Evolutionary conservation across 78 protist genomes (phyloP).

Genomic region (Creolimax fragrantissima): DNA sequence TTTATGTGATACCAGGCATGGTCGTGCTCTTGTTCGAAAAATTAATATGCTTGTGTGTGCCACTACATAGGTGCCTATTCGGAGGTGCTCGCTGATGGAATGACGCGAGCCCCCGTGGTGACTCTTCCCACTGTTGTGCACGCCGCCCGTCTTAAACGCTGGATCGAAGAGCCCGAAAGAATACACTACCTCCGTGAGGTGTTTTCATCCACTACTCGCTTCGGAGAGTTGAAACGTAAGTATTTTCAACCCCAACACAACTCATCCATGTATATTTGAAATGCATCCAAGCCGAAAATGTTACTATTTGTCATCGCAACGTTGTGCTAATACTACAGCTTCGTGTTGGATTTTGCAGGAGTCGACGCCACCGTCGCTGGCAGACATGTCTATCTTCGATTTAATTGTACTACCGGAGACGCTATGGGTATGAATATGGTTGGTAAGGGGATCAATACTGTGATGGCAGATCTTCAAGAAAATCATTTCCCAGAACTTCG

Average conservation of each 20-base stretch:
- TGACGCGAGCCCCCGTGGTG: constrained; percentile 83
- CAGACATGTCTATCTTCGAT: constrained; percentile 47
- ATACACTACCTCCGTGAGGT: background rate
- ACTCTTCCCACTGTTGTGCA: background rate
- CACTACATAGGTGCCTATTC: background rate
- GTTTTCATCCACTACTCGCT: constrained; percentile 51
- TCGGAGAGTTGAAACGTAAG: constrained; percentile 32
- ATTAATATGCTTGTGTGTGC: too few species aligned
- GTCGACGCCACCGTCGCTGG: constrained; percentile 36
- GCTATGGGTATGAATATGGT: constrained; percentile 94
- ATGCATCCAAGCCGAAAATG: too few species aligned
- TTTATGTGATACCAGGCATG: too few species aligned
- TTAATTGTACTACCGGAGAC: constrained; percentile 61
- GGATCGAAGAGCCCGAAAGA: constrained; percentile 28
- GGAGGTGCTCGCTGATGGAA: constrained; percentile 39
- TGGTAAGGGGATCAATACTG: constrained; percentile 46
- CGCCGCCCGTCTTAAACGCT: constrained; percentile 29
- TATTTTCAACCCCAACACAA: background rate
- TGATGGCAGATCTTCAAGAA: background rate
- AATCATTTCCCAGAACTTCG: constrained; percentile 41
- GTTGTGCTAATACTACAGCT: too few species aligned
- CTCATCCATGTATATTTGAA: too few species aligned
- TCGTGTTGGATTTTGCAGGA: too few species aligned
- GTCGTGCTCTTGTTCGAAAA: too few species aligned
- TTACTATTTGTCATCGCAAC: too few species aligned